Evolutionary conservation across 2,329 filamentous ascomycete species (phyloP), one percentile per base, ranked within the genome.

Genomic region (Stagonosporopsis tanaceti): DNA sequence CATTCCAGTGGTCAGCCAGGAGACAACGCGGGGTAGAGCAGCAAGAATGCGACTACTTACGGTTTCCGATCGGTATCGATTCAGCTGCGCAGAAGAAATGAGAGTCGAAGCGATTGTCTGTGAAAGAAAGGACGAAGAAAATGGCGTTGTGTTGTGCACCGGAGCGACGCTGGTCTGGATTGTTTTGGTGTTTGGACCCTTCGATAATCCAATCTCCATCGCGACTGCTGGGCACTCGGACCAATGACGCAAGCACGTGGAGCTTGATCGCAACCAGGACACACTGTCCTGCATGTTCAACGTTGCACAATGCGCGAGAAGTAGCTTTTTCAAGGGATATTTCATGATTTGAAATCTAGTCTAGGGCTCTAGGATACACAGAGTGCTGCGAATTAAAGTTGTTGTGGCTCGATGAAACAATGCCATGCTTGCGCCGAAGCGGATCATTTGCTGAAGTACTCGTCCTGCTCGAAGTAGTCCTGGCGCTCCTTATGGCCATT

Each of bases 1-100:
- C 71, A 75, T 76, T 75, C 69, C 69, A 48, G 57, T 52, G 45
- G 70, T 76, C 71, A 76, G 74, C 71, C 59, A 46, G 63, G 67
- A 60, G 65, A 73, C 63, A 50, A 41, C 34, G 57, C 34, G 47
- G 55, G 63, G 54, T 45, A 48, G 24, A 37, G 34, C 44, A 40
- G 45, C 44, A 57, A 53, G 67, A 73, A 70, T 70, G 57, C 42
- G 65, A 55, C 9, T 15, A 69, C 65, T 37, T 44, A 42, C 37
- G 39, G 22, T 39, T 47, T n/a, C 15, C 35, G 34, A 52, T 42
- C 11, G 25, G 39, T 14, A 25, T 27, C 47, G 45, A 32, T 15
- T 20, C 46, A 34, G 20, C 22, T 37, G 27, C 14, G 38, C 32
- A n/a, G 12, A 42, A 45, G 24, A 46, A 54, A 34, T 25, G 34